phyloP scores from a whole-genome alignment of 2,329 filamentous ascomycete genomes.

The Penicillium vulpinum region DNA sequence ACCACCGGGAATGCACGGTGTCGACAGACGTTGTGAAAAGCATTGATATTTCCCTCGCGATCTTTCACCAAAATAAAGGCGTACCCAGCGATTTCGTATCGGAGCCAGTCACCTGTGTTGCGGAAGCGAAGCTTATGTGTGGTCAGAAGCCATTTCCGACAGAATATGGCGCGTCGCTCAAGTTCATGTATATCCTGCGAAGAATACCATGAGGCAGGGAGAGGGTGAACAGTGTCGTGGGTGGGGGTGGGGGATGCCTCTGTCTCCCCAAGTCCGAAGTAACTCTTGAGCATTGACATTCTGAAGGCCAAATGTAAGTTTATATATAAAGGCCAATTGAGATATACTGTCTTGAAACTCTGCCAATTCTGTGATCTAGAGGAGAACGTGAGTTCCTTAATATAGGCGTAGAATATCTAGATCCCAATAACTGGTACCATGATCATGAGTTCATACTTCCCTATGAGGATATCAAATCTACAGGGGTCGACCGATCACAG shows the following conservation, averaged over 20 bases:
- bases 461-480: not conserved
- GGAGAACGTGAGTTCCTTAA: not conserved
- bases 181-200: constrained; percentile 51
- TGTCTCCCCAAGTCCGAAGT: not conserved
- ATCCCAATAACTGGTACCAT: not conserved
- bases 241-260: not conserved
- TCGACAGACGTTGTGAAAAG: constrained; percentile 26
- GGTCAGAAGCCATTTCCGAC: constrained; percentile 49
- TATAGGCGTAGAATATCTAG: not conserved
- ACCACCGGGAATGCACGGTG: constrained; percentile 29
- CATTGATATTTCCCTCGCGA: constrained; percentile 53
- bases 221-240: constrained; percentile 35
- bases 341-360: not conserved
- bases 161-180: constrained; percentile 58
- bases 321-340: not conserved
- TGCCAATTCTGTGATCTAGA: not conserved
- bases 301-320: not conserved
- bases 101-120: constrained; percentile 58
- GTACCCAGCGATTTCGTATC: constrained; percentile 58
- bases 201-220: constrained; percentile 54
- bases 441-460: not conserved
- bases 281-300: constrained; percentile 8
- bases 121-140: constrained; percentile 48
- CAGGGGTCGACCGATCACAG: constrained; percentile 14
- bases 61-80: constrained; percentile 56